These are phyloP conservation scores for Pythium dissimile DNA, from an alignment of 352 stramenopile genomes.

Conservation along the genomic window DNA sequence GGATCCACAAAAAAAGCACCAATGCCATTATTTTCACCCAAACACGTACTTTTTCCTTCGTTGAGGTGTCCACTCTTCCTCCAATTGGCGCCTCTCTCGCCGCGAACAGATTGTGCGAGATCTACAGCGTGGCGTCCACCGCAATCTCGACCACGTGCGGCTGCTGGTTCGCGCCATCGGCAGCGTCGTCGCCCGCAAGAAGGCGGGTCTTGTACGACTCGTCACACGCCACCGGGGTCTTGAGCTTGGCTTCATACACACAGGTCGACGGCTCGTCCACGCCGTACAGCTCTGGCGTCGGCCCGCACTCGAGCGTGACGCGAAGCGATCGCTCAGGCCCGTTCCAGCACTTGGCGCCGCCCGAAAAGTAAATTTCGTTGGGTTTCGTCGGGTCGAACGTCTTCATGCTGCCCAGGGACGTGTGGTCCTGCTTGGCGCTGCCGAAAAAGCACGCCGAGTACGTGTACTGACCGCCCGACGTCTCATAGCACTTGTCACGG, in stretches of 20 bases:
- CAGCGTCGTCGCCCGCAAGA: slow-evolving; percentile 6
- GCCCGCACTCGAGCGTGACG: slow-evolving; percentile 69
- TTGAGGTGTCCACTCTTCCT: neutral
- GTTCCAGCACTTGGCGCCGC: slow-evolving; percentile 86
- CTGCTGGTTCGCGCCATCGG: slow-evolving; percentile 1
- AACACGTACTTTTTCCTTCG: neutral
- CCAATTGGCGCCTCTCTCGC: slow-evolving; percentile 3
- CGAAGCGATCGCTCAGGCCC: slow-evolving; percentile 76
- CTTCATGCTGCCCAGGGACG: slow-evolving; percentile 70
- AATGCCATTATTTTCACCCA: too few species aligned
- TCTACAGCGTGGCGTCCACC: slow-evolving; percentile 46
- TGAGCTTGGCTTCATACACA: slow-evolving; percentile 80
- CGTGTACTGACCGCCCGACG: slow-evolving; percentile 68
- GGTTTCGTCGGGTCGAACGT: slow-evolving; percentile 20
- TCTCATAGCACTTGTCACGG: slow-evolving; percentile 68
- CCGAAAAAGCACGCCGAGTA: slow-evolving; percentile 88
- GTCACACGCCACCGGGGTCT: slow-evolving; percentile 72
- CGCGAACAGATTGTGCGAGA: too few species aligned
- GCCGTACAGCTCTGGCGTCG: slow-evolving; percentile 51
- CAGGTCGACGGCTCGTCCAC: slow-evolving; percentile 86
- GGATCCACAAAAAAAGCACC: neutral
- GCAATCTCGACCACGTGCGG: slow-evolving; percentile 68
- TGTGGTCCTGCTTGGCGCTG: slow-evolving; percentile 75
- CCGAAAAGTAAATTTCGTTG: slow-evolving; percentile 51
- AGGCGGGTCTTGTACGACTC: slow-evolving; percentile 14